phyloP scores from a whole-genome alignment of 2,329 filamentous ascomycete genomes.

The Hymenotorrendiella dingleyae region DNA sequence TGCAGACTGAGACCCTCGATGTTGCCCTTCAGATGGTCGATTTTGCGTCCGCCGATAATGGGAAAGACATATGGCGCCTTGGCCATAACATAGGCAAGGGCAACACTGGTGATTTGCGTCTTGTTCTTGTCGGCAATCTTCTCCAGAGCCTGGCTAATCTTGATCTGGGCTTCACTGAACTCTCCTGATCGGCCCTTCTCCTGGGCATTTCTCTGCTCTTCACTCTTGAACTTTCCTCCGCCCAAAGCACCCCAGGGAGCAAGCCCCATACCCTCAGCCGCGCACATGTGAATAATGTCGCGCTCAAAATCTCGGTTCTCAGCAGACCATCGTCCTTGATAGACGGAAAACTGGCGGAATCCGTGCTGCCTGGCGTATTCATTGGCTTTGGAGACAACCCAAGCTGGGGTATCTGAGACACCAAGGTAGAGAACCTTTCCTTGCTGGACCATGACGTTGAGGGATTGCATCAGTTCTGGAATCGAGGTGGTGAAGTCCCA shows the following conservation, averaged over 20 bases:
- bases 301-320: slow-evolving; percentile 58
- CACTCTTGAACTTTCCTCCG: slow-evolving; percentile 43
- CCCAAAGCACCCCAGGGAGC: slow-evolving; percentile 51
- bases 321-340: slow-evolving; percentile 60
- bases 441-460: slow-evolving; percentile 52
- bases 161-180: slow-evolving; percentile 43
- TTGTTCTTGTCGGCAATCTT: slow-evolving; percentile 52
- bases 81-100: slow-evolving; percentile 67
- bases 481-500: slow-evolving; percentile 64
- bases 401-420: slow-evolving; percentile 63
- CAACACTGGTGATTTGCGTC: slow-evolving; percentile 54
- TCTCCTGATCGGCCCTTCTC: slow-evolving; percentile 30
- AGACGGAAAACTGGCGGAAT: slow-evolving; percentile 64
- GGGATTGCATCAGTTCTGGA: slow-evolving; percentile 61
- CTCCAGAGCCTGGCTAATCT: slow-evolving; percentile 50
- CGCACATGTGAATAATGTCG: slow-evolving; percentile 56
- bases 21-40: slow-evolving; percentile 64
- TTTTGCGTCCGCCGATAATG: slow-evolving; percentile 62
- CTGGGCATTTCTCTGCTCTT: slow-evolving; percentile 39
- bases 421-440: slow-evolving; percentile 66
- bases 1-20: slow-evolving; percentile 60
- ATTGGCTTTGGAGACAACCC: slow-evolving; percentile 61
- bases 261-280: slow-evolving; percentile 50
- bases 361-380: slow-evolving; percentile 65
- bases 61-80: slow-evolving; percentile 70